Evolutionary conservation across 306 rosid genomes (phyloP).

Genomic region (Lotus japonicus): DNA sequence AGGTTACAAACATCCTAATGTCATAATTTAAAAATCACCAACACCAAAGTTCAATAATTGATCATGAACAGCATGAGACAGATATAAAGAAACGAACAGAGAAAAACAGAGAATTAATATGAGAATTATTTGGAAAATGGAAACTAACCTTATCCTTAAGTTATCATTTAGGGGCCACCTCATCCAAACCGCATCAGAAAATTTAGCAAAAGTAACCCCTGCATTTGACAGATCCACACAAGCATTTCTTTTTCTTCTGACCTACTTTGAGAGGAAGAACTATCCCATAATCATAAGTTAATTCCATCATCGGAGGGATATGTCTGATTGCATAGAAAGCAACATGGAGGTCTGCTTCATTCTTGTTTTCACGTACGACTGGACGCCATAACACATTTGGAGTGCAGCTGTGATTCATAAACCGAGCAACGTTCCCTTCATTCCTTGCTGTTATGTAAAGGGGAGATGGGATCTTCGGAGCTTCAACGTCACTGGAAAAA

Average conservation of each 20-base stretch:
- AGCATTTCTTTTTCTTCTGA: constrained; percentile 72
- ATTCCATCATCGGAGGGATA: constrained; percentile 85
- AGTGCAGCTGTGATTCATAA: constrained; percentile 92
- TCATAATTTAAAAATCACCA: background rate
- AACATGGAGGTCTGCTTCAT: constrained; percentile 61
- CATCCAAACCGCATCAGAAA: constrained; percentile 19
- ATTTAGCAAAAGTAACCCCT: constrained; percentile 54
- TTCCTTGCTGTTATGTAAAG: constrained; percentile 57
- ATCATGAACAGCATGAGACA: background rate
- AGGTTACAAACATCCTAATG: background rate
- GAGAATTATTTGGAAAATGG: background rate
- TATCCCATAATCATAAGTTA: constrained; percentile 83
- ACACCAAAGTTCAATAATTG: background rate
- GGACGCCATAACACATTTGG: constrained; percentile 87
- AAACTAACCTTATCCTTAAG: constrained; percentile 49
- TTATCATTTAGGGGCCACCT: constrained; percentile 12
- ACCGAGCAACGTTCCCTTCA: constrained; percentile 88
- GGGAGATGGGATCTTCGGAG: constrained; percentile 60
- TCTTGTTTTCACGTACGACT: constrained; percentile 52
- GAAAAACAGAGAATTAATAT: background rate
- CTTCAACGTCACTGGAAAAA: constrained; percentile 60
- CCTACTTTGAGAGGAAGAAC: constrained; percentile 49
- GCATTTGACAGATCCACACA: constrained; percentile 70
- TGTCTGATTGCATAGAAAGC: constrained; percentile 66
- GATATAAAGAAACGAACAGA: background rate